Base-by-base conservation (phyloP, 2,329 filamentous ascomycete genomes). In the Mycogone perniciosa region DNA sequence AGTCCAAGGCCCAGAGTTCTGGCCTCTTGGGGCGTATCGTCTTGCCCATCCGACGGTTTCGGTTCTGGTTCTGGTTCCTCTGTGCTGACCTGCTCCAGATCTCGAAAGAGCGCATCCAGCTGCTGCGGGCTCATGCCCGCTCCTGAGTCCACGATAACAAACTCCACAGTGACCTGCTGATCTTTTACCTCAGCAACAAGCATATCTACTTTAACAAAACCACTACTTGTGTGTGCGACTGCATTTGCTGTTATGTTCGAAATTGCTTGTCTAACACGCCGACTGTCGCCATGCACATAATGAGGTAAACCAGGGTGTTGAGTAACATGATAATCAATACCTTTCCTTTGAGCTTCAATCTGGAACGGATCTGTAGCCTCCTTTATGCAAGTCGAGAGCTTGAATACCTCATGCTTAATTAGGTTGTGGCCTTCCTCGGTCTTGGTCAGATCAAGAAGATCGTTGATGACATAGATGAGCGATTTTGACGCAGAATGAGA, bases 401-500 rank as follows among this genome's bases (percentile, higher is more conserved):
- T 82, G 45, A 96, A 90, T 0, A 84, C 70, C 61, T 95, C 90
- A 51, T 91, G 85, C 59, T 89, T 92, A 62, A 92, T 78, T 4
- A 95, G 70, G 1, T 83, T 79, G 44, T 85, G 84, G 0, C 90
- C 89, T 64, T 91, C 86, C 64, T 95, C 90, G 0, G 87, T 86
- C 62, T 95, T 93, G 1, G 91, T 95, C 31, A 96, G 72, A 62
- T 96, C 90, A 1, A 96, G 74, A 1, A 96, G 74, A 64, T 96
- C 90, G 57, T 96, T 96, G 70, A 96, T 96, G 7, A 95, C 89
- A 63, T 95, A 95, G 4, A 96, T 92, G 29, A 96, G 72, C 0
- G 89, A 95, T 62, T 95, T 95, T 0, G 90, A 96, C 4, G 90
- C 90, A 0, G 89, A 95, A 63, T 96, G 88, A 1, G 90, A 95